Percentiles rank a stretch among this genome's conserved stretches.
Evolutionary conservation across 2,329 filamentous ascomycete genomes (phyloP).

Genomic region (Dendrostoma leiphaemia): DNA sequence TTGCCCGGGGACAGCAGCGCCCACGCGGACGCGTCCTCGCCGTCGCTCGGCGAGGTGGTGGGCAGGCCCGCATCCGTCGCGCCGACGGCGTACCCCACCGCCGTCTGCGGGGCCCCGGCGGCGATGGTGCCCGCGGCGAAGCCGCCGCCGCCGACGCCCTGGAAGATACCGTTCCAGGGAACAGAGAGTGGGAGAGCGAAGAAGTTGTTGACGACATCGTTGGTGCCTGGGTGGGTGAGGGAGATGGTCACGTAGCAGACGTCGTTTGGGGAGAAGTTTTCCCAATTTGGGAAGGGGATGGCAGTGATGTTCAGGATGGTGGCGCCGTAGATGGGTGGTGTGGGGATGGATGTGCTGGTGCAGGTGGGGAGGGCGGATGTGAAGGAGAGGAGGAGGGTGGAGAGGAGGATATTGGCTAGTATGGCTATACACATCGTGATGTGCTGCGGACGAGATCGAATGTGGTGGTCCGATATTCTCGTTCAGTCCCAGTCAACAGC

Average conservation of each 20-base stretch:
- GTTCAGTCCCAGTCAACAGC: too few species aligned
- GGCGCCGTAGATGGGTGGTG: background rate
- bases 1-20: background rate
- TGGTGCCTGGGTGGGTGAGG: background rate
- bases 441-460: too few species aligned
- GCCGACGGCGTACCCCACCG: slow-evolving; percentile 1
- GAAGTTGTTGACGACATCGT: background rate
- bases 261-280: background rate
- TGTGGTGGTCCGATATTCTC: too few species aligned
- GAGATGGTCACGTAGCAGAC: background rate
- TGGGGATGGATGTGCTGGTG: background rate
- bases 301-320: background rate
- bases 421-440: too few species aligned
- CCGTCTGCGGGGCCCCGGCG: background rate
- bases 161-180: background rate
- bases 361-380: background rate
- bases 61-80: background rate
- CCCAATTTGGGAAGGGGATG: background rate
- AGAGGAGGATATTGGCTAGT: background rate
- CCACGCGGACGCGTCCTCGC: background rate
- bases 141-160: background rate
- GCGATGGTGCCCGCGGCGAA: background rate
- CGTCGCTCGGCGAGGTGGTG: background rate
- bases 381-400: background rate
- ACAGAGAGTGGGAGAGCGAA: background rate